Conservation (phyloP, 2,329 filamentous ascomycete species). For the Amphichorda felina region DNA sequence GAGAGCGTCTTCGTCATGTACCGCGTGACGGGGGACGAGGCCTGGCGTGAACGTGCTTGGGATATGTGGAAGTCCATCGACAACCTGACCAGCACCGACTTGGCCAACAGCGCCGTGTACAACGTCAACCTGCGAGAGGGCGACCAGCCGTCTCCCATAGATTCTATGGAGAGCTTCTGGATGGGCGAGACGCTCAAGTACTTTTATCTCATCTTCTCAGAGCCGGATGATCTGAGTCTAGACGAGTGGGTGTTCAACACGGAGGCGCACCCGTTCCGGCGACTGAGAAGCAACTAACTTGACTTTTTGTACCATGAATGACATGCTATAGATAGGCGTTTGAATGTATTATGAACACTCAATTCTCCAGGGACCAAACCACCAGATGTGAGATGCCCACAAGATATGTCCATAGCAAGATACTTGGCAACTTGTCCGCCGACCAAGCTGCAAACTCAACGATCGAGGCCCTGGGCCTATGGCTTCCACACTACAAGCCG, state of each 20-base stretch:
- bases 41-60: conserved; percentile 38
- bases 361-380: too few species aligned
- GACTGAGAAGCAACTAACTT: neutral
- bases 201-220: conserved; percentile 60
- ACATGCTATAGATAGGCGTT: too few species aligned
- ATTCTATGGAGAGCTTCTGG: conserved; percentile 49
- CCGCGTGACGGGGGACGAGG: conserved; percentile 32
- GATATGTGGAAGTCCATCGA: conserved; percentile 38
- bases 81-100: conserved; percentile 30
- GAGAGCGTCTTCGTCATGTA: conserved; percentile 43
- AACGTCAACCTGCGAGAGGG: conserved; percentile 16
- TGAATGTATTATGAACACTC: too few species aligned
- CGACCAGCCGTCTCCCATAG: neutral
- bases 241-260: conserved; percentile 56
- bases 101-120: conserved; percentile 36
- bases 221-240: conserved; percentile 49
- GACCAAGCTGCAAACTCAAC: too few species aligned
- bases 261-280: conserved; percentile 31
- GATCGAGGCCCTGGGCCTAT: too few species aligned
- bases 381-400: too few species aligned
- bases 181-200: conserved; percentile 65
- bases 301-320: too few species aligned
- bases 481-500: too few species aligned
- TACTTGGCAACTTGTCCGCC: too few species aligned
- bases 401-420: too few species aligned